These are phyloP conservation scores for Babesia gibsoni DNA, from an alignment of 169 alveolate genomes.

Conservation along the genomic window DNA sequence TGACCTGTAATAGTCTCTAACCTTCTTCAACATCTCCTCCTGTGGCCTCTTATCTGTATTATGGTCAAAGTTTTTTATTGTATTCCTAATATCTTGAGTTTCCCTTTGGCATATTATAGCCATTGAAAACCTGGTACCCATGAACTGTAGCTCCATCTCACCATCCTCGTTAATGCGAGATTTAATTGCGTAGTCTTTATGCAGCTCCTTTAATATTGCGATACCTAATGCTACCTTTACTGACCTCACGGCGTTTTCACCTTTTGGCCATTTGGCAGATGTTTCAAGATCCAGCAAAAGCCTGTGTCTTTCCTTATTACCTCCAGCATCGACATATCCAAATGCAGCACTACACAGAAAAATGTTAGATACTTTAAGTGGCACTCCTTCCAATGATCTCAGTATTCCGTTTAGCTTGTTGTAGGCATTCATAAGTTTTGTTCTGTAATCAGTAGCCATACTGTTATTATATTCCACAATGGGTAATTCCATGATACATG, in stretches of 20 bases:
- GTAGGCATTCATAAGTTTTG: conserved; percentile 26
- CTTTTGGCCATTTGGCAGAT: conserved; percentile 39
- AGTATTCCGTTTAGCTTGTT: conserved; percentile 41
- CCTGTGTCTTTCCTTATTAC: background rate
- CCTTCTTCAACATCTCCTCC: background rate
- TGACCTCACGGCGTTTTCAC: background rate
- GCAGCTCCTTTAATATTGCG: conserved; percentile 31
- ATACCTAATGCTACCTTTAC: conserved; percentile 15
- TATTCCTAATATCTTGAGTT: background rate
- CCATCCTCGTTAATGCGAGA: conserved; percentile 22
- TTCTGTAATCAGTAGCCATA: conserved; percentile 14
- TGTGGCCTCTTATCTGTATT: background rate
- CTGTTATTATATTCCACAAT: conserved; percentile 3
- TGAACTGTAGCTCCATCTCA: conserved; percentile 21
- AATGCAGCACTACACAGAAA: conserved; percentile 5
- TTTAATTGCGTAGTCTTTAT: background rate
- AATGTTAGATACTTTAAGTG: conserved; percentile 38
- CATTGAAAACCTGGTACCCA: background rate
- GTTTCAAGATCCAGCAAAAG: conserved; percentile 20
- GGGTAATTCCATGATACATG: background rate
- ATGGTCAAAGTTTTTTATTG: background rate
- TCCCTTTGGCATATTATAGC: conserved; percentile 15
- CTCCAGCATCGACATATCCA: conserved; percentile 31
- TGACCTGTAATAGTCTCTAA: conserved; percentile 3
- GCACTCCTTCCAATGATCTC: conserved; percentile 33